Percentiles rank a stretch among this genome's conserved stretches.
Conservation (phyloP, 257 asterid genomes). For the Nicotiana otophora region DNA sequence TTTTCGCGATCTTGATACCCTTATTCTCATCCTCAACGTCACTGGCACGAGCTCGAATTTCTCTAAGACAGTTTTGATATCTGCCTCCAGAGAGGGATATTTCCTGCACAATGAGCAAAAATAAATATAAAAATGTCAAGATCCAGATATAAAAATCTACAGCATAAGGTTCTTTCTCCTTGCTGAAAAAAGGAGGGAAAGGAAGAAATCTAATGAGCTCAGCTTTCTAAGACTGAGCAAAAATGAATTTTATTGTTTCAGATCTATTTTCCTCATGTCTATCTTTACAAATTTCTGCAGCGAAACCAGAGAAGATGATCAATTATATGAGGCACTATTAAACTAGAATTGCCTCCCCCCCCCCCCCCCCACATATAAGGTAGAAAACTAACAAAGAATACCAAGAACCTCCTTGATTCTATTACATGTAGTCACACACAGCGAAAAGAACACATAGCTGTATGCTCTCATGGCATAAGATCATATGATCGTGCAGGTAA, state of each 20-base stretch:
- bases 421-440: not conserved
- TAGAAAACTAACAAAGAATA: not conserved
- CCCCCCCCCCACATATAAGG: no score
- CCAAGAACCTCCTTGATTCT: not conserved
- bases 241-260: not conserved
- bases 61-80: slow-evolving; percentile 84
- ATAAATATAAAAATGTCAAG: not conserved
- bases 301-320: not conserved
- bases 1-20: slow-evolving; percentile 73
- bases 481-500: no score
- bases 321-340: not conserved
- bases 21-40: slow-evolving; percentile 83
- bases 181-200: not conserved
- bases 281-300: not conserved
- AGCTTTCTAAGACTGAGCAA: not conserved
- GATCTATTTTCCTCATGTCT: not conserved
- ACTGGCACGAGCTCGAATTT: slow-evolving; percentile 82
- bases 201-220: not conserved
- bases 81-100: slow-evolving; percentile 93
- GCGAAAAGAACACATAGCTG: not conserved
- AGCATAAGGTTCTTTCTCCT: not conserved
- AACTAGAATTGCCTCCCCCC: not conserved
- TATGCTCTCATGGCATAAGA: no score
- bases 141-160: not conserved
- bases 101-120: slow-evolving; percentile 55